Percentiles rank a stretch among this genome's conserved stretches.
Conservation (phyloP, 495 filamentous ascomycete species). For the Diplogelasinospora grovesii region DNA sequence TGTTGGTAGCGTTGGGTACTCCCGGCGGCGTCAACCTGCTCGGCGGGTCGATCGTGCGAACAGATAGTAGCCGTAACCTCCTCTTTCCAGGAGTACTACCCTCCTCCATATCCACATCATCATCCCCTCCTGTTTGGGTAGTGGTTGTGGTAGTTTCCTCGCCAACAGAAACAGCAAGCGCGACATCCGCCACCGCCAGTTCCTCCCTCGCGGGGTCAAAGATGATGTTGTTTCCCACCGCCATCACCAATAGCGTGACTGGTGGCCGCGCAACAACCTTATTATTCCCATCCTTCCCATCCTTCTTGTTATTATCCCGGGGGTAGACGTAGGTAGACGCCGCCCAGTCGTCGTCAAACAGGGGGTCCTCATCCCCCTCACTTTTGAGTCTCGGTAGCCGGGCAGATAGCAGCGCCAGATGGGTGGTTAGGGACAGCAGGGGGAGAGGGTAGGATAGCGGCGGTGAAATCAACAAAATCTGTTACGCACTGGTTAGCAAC, state of each 20-base stretch:
- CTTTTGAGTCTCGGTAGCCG: slow-evolving; percentile 78
- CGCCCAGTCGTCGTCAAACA: slow-evolving; percentile 98
- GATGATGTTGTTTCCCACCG: slow-evolving; percentile 79
- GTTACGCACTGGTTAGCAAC: too few species aligned
- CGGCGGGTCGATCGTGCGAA: slow-evolving; percentile 61
- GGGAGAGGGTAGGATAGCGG: slow-evolving; percentile 88
- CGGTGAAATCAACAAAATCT: slow-evolving; percentile 91
- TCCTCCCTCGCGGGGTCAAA: slow-evolving; percentile 91
- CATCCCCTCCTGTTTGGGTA: slow-evolving; percentile 10
- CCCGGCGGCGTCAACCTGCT: slow-evolving; percentile 52
- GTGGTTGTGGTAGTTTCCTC: slow-evolving; percentile 14
- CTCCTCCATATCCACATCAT: slow-evolving; percentile 5
- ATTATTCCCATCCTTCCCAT: slow-evolving; percentile 10
- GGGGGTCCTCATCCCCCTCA: slow-evolving; percentile 84
- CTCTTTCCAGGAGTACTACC: slow-evolving; percentile 10
- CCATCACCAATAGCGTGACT: slow-evolving; percentile 81
- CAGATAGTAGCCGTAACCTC: slow-evolving; percentile 50
- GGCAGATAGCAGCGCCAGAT: slow-evolving; percentile 88
- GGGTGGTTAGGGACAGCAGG: slow-evolving; percentile 83
- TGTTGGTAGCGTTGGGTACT: slow-evolving; percentile 61
- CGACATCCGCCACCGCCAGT: slow-evolving; percentile 82
- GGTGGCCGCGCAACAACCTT: slow-evolving; percentile 51
- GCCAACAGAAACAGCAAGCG: slow-evolving; percentile 70
- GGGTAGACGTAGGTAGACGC: slow-evolving; percentile 72
- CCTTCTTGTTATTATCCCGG: slow-evolving; percentile 19